Conservation (phyloP, 495 filamentous ascomycete species). For the Xylaria curta region DNA sequence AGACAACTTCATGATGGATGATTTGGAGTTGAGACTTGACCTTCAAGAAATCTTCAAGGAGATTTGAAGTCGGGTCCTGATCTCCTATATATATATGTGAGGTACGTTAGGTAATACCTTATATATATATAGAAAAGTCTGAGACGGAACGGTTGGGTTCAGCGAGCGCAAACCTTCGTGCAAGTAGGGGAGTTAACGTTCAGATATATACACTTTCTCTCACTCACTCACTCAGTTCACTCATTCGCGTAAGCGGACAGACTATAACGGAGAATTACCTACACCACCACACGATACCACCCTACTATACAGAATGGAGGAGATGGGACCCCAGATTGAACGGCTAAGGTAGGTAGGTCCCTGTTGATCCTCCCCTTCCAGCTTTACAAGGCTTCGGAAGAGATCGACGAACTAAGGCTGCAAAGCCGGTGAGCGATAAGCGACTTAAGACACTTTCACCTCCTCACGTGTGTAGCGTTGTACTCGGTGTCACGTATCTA, state of each 20-base stretch:
- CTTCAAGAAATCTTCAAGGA: not conserved
- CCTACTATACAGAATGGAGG: too few relatives aligned
- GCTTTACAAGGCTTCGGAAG: slow-evolving; percentile 12
- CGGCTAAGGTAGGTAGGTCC: not conserved
- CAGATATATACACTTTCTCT: slow-evolving; percentile 4
- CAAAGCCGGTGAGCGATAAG: slow-evolving; percentile 12
- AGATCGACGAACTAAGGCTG: slow-evolving; percentile 23
- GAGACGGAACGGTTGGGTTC: not conserved
- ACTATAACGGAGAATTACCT: slow-evolving; percentile 29
- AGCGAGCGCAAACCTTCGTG: slow-evolving; percentile 26
- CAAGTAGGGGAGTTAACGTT: not conserved
- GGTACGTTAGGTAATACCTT: not conserved
- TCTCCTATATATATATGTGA: not conserved
- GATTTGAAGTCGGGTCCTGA: not conserved
- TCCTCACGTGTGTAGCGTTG: not conserved
- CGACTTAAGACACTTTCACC: not conserved
- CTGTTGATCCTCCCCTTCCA: slow-evolving; percentile 15
- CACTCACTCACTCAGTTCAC: not conserved
- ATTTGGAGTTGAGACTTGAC: not conserved
- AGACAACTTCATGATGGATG: slow-evolving; percentile 35
- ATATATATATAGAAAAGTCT: not conserved
- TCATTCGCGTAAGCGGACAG: not conserved
- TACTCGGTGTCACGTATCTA: slow-evolving; percentile 1
- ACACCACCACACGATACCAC: not conserved
- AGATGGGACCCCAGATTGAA: not conserved